Conservation (phyloP, 2,329 filamentous ascomycete species). For the Chaetomium globosum region DNA sequence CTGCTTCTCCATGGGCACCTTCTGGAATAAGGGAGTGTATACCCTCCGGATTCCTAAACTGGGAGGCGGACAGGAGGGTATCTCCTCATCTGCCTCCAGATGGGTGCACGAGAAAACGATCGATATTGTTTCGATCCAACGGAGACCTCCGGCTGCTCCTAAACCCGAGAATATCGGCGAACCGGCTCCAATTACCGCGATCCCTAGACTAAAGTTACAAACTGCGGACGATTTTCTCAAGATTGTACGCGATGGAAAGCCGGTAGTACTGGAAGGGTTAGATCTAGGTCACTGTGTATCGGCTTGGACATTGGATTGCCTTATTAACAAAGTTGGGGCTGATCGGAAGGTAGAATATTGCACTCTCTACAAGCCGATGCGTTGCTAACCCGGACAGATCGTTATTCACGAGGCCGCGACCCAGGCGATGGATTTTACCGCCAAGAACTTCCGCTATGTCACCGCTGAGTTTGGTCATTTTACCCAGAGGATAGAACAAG, state of each 20-base stretch:
- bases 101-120: slow-evolving; percentile 34
- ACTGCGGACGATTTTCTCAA: slow-evolving; percentile 60
- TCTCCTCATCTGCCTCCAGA: background rate
- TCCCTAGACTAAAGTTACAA: slow-evolving; percentile 57
- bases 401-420: slow-evolving; percentile 71
- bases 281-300: slow-evolving; percentile 68
- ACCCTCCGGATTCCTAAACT: slow-evolving; percentile 39
- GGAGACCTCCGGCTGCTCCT: background rate
- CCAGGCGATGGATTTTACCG: slow-evolving; percentile 74
- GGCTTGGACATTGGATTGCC: slow-evolving; percentile 69
- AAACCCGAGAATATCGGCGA: background rate
- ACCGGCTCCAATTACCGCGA: slow-evolving; percentile 35
- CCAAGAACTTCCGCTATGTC: slow-evolving; percentile 79
- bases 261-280: slow-evolving; percentile 66
- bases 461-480: slow-evolving; percentile 70
- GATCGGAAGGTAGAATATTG: slow-evolving; percentile 57
- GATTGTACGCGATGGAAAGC: slow-evolving; percentile 61
- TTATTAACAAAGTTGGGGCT: slow-evolving; percentile 62
- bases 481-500: slow-evolving; percentile 60
- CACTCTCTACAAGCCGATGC: slow-evolving; percentile 22
- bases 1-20: slow-evolving; percentile 88
- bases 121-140: slow-evolving; percentile 33
- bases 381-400: slow-evolving; percentile 51
- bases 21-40: slow-evolving; percentile 70
- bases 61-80: background rate